Conservation (phyloP, 257 asterid genomes). For the Primulina huaijiensis region DNA sequence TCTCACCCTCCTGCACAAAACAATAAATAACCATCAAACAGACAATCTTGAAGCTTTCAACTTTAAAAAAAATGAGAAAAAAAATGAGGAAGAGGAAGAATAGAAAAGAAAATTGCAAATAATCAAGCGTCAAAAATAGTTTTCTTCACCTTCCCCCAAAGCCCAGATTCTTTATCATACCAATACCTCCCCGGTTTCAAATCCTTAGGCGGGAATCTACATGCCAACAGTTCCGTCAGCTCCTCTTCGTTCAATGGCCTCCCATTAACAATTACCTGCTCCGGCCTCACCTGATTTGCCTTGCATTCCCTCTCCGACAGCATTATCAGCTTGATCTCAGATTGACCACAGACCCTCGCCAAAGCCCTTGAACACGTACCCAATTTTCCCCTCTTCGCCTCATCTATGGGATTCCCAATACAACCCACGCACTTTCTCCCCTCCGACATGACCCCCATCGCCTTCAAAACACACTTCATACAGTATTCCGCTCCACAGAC, state of each 20-base stretch:
- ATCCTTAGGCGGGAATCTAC: conserved; percentile 43
- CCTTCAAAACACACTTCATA: conserved; percentile 52
- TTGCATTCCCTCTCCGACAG: conserved; percentile 56
- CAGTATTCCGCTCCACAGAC: conserved; percentile 75
- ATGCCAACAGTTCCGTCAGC: conserved; percentile 47
- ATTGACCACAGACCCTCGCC: conserved; percentile 37
- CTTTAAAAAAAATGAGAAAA: background rate
- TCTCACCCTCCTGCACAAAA: conserved; percentile 61
- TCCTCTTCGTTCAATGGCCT: conserved; percentile 51
- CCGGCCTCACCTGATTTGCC: conserved; percentile 62
- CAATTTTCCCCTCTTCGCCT: conserved; percentile 44
- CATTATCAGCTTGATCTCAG: conserved; percentile 45
- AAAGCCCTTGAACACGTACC: conserved; percentile 50
- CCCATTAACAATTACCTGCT: conserved; percentile 59
- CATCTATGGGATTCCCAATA: conserved; percentile 56
- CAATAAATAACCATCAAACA: conserved; percentile 11
- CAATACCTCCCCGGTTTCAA: conserved; percentile 70
- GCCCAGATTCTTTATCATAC: conserved; percentile 79
- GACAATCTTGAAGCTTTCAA: conserved; percentile 3
- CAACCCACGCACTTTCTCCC: conserved; percentile 76
- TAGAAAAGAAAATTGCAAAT: background rate
- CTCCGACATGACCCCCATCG: conserved; percentile 88
- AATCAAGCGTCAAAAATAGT: background rate
- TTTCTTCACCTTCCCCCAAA: conserved; percentile 72
- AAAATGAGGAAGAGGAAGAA: background rate